These are phyloP conservation scores for Tulasnella sp. DNA, from an alignment of 768 basidiomycete genomes.

Conservation along the genomic window DNA sequence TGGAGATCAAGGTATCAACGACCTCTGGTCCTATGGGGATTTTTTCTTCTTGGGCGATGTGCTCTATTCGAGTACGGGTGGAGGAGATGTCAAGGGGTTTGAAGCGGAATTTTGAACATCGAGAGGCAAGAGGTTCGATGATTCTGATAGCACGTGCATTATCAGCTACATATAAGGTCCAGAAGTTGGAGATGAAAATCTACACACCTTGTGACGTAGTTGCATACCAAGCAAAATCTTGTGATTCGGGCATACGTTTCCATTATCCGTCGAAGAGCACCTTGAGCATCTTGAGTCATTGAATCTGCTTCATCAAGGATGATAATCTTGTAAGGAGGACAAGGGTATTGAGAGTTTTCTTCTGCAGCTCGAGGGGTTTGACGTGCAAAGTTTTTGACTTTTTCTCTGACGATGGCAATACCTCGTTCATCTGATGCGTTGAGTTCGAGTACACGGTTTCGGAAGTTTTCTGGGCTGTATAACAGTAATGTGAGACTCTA, in stretches of 20 bases:
- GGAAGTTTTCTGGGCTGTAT: constrained; percentile 81
- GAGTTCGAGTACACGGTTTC: constrained; percentile 83
- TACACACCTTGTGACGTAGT: constrained; percentile 89
- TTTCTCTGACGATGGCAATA: constrained; percentile 91
- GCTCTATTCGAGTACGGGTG: constrained; percentile 55
- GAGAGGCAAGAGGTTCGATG: constrained; percentile 95
- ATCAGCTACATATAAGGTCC: background rate
- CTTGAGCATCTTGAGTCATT: constrained; percentile 99
- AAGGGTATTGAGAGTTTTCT: constrained; percentile 77
- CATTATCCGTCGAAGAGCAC: constrained; percentile 95
- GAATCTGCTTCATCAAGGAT: constrained; percentile 98
- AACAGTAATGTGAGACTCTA: background rate
- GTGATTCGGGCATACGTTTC: constrained; percentile 97
- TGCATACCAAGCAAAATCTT: constrained; percentile 94
- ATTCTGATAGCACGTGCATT: constrained; percentile 42
- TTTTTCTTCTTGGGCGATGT: constrained; percentile 68
- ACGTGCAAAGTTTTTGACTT: constrained; percentile 95
- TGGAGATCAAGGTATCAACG: constrained; percentile 56
- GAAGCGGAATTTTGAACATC: constrained; percentile 98
- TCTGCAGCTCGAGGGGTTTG: constrained; percentile 84
- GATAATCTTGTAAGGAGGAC: constrained; percentile 96
- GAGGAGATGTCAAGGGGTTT: constrained; percentile 76
- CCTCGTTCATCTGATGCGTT: constrained; percentile 99
- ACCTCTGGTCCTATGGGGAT: constrained; percentile 46
- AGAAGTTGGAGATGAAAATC: background rate